phyloP scores from a whole-genome alignment of 106 monocot species.

The Dioscorea dumetorum region DNA sequence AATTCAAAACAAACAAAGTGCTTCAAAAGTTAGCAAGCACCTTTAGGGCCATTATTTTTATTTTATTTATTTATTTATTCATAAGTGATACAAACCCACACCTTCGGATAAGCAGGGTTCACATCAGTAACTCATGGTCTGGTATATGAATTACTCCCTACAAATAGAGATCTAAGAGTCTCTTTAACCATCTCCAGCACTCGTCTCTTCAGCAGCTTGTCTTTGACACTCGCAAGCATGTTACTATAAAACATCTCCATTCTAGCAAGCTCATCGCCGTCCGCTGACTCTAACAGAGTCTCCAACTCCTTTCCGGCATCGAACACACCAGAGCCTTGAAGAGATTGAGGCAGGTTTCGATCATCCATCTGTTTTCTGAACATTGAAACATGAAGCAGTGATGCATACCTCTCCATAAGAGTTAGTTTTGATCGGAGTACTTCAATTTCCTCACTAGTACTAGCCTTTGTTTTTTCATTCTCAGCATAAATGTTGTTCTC shows the following conservation, averaged over 20 bases:
- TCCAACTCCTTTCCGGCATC: slow-evolving; percentile 65
- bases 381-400: slow-evolving; percentile 54
- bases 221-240: slow-evolving; percentile 59
- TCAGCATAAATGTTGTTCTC: neutral
- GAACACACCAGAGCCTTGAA: slow-evolving; percentile 40
- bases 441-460: slow-evolving; percentile 24
- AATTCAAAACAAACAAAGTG: too few relatives aligned
- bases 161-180: slow-evolving; percentile 32
- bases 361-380: slow-evolving; percentile 60
- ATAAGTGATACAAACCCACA: too few relatives aligned
- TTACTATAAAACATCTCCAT: slow-evolving; percentile 62
- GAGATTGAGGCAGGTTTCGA: slow-evolving; percentile 26
- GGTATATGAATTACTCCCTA: slow-evolving; percentile 23
- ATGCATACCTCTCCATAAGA: slow-evolving; percentile 61
- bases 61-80: too few relatives aligned
- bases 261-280: slow-evolving; percentile 46
- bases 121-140: neutral
- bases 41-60: too few relatives aligned
- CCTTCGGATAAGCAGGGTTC: too few relatives aligned
- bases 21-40: too few relatives aligned
- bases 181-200: slow-evolving; percentile 56
- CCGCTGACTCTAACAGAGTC: slow-evolving; percentile 44
- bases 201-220: slow-evolving; percentile 57
- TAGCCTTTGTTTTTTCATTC: neutral
- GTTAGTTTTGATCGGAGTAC: slow-evolving; percentile 26